A percentile compares a stretch with the other conserved stretches of the same genome.
Conservation (phyloP, 805 yeast genomes). For the Brettanomyces naardenensis region DNA sequence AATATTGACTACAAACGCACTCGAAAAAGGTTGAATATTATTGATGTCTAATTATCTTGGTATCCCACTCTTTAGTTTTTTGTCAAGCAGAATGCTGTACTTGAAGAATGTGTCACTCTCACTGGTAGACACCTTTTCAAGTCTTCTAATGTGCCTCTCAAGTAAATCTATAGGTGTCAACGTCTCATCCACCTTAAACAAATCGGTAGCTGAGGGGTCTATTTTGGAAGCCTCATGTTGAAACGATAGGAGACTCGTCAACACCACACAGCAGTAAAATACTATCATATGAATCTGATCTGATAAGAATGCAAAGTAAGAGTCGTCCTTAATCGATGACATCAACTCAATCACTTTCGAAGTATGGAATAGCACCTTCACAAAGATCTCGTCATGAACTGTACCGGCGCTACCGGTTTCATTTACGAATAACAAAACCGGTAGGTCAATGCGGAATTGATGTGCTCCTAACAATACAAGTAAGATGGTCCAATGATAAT, state of each 20-base stretch:
- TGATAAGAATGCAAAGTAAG: conserved; percentile 60
- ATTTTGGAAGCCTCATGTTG: background rate
- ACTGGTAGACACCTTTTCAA: conserved; percentile 7
- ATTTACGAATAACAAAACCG: background rate
- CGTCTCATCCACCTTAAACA: background rate
- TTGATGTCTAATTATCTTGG: too few relatives aligned
- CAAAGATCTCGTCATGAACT: background rate
- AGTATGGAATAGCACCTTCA: background rate
- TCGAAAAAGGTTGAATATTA: too few relatives aligned
- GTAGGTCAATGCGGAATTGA: conserved; percentile 6
- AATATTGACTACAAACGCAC: too few relatives aligned
- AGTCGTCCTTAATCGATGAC: conserved; percentile 32
- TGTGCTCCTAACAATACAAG: conserved; percentile 29
- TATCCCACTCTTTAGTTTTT: too few relatives aligned
- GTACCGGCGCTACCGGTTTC: background rate
- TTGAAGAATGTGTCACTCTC: conserved; percentile 7
- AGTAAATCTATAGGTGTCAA: background rate
- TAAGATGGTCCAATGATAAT: conserved; percentile 54
- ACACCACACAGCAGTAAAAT: conserved; percentile 32
- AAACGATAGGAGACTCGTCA: conserved; percentile 22
- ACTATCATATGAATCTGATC: conserved; percentile 58
- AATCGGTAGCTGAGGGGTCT: background rate
- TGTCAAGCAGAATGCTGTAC: conserved; percentile 5
- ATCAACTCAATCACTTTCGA: conserved; percentile 30
- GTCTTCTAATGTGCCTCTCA: conserved; percentile 2